phyloP scores from a whole-genome alignment of 2,329 filamentous ascomycete species.

The Pyrenochaeta sp. region DNA sequence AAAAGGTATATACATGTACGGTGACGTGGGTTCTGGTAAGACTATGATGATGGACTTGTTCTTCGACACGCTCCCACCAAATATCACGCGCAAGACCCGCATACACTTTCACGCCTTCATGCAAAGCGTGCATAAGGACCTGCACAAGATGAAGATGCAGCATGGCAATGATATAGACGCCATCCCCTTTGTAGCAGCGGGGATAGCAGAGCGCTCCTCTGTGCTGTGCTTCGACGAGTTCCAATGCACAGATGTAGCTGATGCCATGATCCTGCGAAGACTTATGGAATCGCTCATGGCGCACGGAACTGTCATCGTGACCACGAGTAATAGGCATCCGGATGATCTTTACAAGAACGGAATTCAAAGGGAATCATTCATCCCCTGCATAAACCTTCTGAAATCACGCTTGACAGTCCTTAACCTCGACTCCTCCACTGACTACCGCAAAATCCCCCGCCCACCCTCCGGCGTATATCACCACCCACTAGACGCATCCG shows the following conservation, averaged over 20 bases:
- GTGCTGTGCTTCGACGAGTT: constrained; percentile 99
- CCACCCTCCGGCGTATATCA: constrained; percentile 95
- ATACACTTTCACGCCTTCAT: constrained; percentile 99
- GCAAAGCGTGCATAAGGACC: constrained; percentile 92
- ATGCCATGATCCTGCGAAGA: constrained; percentile 95
- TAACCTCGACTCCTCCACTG: constrained; percentile 92
- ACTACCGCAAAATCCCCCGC: constrained; percentile 96
- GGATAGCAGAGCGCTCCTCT: constrained; percentile 83
- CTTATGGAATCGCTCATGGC: constrained; percentile 92
- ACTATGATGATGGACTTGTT: constrained; percentile 99
- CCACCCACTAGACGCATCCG: constrained; percentile 80
- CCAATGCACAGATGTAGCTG: constrained; percentile 96
- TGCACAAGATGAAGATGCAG: constrained; percentile 89
- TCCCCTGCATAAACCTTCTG: constrained; percentile 93
- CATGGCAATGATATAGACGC: constrained; percentile 90
- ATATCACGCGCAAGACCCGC: constrained; percentile 82
- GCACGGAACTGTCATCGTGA: constrained; percentile 95
- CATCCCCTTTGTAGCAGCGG: constrained; percentile 91
- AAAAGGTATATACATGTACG: constrained; percentile 91
- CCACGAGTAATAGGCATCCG: constrained; percentile 95
- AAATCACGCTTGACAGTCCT: constrained; percentile 86
- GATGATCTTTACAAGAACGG: constrained; percentile 98
- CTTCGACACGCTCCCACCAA: constrained; percentile 86
- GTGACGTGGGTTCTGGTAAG: constrained; percentile 96
- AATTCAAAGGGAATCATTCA: constrained; percentile 92